These are phyloP conservation scores for Gyrodon lividus DNA, from an alignment of 768 basidiomycete genomes.

Conservation along the genomic window DNA sequence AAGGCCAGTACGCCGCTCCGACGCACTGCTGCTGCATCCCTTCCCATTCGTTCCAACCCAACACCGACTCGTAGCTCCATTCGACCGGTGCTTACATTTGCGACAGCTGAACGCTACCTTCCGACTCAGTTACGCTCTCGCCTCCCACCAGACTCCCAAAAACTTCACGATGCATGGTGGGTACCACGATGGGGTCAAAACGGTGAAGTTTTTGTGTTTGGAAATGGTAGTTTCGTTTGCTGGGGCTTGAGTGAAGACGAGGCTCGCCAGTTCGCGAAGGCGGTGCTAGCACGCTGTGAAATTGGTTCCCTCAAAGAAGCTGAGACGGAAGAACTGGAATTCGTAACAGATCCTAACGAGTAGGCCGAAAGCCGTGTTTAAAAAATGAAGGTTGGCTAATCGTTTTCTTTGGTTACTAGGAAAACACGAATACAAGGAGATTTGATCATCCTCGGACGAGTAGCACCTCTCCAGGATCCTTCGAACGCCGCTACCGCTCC, in stretches of 20 bases:
- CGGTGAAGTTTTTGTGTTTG: constrained; percentile 88
- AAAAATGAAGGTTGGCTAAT: constrained; percentile 2
- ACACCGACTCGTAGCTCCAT: constrained; percentile 84
- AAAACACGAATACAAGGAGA: constrained; percentile 88
- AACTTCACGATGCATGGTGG: constrained; percentile 79
- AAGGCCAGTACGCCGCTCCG: constrained; percentile 79
- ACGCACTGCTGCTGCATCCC: constrained; percentile 79
- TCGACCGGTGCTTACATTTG: constrained; percentile 72
- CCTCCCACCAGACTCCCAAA: constrained; percentile 53
- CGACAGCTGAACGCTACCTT: constrained; percentile 80
- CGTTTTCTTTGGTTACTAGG: constrained; percentile 38
- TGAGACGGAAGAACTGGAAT: constrained; percentile 91
- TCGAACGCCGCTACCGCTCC: constrained; percentile 44
- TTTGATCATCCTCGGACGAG: constrained; percentile 82
- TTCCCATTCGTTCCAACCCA: constrained; percentile 82
- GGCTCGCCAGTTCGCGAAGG: constrained; percentile 61
- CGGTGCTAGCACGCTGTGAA: constrained; percentile 63
- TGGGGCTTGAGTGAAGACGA: constrained; percentile 85
- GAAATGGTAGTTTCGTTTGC: constrained; percentile 85
- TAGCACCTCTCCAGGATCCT: constrained; percentile 55
- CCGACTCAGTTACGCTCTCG: constrained; percentile 60
- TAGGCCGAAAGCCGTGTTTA: constrained; percentile 35
- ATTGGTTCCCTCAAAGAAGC: constrained; percentile 61
- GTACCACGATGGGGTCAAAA: constrained; percentile 66
- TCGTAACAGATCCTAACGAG: constrained; percentile 89